Conservation (phyloP, 2,329 filamentous ascomycete genomes). For the Arachnomyces sp. region DNA sequence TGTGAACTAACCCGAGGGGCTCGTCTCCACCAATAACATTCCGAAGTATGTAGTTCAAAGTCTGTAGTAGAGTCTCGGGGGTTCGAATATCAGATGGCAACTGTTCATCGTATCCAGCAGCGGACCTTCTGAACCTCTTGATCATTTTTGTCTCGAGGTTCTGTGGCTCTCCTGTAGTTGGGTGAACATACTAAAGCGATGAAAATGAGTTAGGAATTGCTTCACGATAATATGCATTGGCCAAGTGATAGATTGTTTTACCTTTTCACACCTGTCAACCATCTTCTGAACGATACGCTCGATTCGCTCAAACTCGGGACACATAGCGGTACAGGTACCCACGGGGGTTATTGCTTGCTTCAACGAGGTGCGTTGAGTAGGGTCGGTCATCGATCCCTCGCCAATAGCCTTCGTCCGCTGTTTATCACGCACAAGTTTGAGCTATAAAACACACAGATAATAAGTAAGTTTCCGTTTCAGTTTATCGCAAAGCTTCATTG, state of each 20-base stretch:
- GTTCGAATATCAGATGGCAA: slow-evolving; percentile 56
- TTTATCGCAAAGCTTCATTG: slow-evolving; percentile 1
- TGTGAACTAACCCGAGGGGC: slow-evolving; percentile 46
- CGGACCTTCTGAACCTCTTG: slow-evolving; percentile 55
- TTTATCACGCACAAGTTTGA: slow-evolving; percentile 42
- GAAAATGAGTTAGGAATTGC: slow-evolving; percentile 10
- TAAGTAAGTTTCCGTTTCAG: not conserved
- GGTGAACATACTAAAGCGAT: slow-evolving; percentile 25
- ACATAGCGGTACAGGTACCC: slow-evolving; percentile 57
- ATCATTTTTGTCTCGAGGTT: slow-evolving; percentile 45
- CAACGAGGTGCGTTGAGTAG: slow-evolving; percentile 51
- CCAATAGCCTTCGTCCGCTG: slow-evolving; percentile 45
- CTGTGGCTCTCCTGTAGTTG: slow-evolving; percentile 25
- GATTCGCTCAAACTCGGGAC: slow-evolving; percentile 54
- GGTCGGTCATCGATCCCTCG: slow-evolving; percentile 49
- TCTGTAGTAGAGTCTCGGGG: slow-evolving; percentile 40
- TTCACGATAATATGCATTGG: not conserved
- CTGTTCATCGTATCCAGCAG: slow-evolving; percentile 55
- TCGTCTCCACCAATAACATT: slow-evolving; percentile 44
- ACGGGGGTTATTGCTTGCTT: slow-evolving; percentile 54
- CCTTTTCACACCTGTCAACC: slow-evolving; percentile 53
- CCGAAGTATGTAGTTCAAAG: slow-evolving; percentile 42
- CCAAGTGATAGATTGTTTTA: slow-evolving; percentile 19
- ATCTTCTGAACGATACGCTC: slow-evolving; percentile 55
- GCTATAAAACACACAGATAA: slow-evolving; percentile 24